phyloP scores from a whole-genome alignment of 2,329 filamentous ascomycete species.

The Emergomyces pasteurianus region DNA sequence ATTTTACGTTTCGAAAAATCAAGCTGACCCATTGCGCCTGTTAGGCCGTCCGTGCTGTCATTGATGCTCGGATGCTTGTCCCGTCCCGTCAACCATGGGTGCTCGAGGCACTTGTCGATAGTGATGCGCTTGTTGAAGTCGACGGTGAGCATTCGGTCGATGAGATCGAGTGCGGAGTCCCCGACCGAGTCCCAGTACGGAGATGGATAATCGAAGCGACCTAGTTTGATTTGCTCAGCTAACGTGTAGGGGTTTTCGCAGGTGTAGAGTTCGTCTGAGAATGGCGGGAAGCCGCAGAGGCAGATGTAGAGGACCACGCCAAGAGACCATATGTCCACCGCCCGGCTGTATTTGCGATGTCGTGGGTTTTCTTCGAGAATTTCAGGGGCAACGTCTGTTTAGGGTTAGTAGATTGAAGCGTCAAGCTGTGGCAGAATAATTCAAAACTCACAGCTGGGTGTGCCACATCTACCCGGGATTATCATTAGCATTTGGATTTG shows the following conservation, averaged over 20 bases:
- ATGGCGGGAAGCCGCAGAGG: constrained; percentile 90
- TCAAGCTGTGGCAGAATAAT: neutral
- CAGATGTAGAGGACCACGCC: constrained; percentile 98
- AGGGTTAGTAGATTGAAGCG: neutral
- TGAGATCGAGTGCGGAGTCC: constrained; percentile 80
- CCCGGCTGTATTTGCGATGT: constrained; percentile 81
- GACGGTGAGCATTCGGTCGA: constrained; percentile 88
- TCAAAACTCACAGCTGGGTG: constrained; percentile 59
- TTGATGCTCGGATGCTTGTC: constrained; percentile 46
- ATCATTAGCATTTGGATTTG: constrained; percentile 14
- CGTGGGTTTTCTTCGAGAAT: constrained; percentile 66
- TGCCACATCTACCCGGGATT: constrained; percentile 51
- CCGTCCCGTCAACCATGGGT: constrained; percentile 68
- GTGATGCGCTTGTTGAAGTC: constrained; percentile 73
- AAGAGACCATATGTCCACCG: constrained; percentile 91
- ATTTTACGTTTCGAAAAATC: constrained; percentile 76
- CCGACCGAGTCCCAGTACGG: constrained; percentile 90
- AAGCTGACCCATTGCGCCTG: constrained; percentile 69
- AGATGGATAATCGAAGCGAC: constrained; percentile 85
- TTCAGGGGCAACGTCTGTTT: constrained; percentile 74
- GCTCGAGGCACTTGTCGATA: constrained; percentile 78
- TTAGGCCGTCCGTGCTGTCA: constrained; percentile 86
- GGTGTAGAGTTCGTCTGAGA: constrained; percentile 83
- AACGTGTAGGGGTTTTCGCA: constrained; percentile 73
- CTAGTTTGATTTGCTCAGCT: constrained; percentile 79